Evolutionary conservation across 768 basidiomycete species (phyloP).

Genomic region (Boletus huronensis): DNA sequence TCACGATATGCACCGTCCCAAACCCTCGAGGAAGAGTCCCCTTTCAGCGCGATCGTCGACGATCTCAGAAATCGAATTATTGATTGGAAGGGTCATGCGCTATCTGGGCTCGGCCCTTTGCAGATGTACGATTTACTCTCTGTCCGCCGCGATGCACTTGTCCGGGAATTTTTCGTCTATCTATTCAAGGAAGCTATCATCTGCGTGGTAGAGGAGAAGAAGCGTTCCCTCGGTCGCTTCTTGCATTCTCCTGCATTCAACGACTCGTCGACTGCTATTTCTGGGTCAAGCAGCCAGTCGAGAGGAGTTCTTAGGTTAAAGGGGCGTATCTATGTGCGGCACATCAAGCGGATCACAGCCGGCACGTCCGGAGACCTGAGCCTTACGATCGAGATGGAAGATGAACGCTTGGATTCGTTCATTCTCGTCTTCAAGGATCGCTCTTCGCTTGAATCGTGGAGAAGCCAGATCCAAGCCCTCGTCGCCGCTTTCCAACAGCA

Average conservation of each 20-base stretch:
- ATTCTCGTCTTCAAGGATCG: conserved; percentile 94
- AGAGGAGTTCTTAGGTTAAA: conserved; percentile 84
- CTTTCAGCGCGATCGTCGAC: conserved; percentile 80
- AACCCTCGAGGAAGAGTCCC: conserved; percentile 57
- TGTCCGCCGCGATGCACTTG: conserved; percentile 83
- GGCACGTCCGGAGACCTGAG: conserved; percentile 83
- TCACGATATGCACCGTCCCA: conserved; percentile 30
- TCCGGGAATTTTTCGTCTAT: conserved; percentile 94
- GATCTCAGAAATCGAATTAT: conserved; percentile 88
- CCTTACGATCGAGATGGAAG: conserved; percentile 97
- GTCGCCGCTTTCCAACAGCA: conserved; percentile 68
- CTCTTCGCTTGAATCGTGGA: conserved; percentile 87
- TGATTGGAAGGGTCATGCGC: conserved; percentile 94
- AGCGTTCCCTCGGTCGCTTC: conserved; percentile 71
- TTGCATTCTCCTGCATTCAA: conserved; percentile 61
- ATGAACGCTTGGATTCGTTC: conserved; percentile 89
- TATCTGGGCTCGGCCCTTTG: conserved; percentile 83
- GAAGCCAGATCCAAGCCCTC: conserved; percentile 72
- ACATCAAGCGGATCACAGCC: conserved; percentile 87
- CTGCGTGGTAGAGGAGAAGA: conserved; percentile 96
- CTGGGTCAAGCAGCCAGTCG: conserved; percentile 30
- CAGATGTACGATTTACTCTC: conserved; percentile 91
- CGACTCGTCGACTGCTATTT: conserved; percentile 45
- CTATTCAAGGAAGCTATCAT: conserved; percentile 97
- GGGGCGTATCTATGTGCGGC: conserved; percentile 92